Evolutionary conservation across 2,329 filamentous ascomycete species (phyloP), one percentile per base, ranked within the genome.

Genomic region (Gyromitra esculenta): DNA sequence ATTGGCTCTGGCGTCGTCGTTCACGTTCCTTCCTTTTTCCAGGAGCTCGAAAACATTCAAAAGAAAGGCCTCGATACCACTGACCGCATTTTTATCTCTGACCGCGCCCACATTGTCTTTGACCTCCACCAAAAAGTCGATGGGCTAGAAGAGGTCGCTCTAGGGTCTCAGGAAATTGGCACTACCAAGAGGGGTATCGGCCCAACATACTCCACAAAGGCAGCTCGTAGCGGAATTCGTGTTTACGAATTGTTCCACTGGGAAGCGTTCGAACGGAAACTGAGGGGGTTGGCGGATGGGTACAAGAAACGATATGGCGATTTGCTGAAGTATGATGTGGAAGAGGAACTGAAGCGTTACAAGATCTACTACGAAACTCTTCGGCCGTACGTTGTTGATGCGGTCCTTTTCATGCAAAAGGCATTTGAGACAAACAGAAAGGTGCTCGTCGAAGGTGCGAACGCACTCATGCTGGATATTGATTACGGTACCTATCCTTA

Each of bases 1-100:
- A 91, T 94, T 82, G 92, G 91, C 76, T 91, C 90, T 63, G 91
- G 86, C 60, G 87, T 88, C 52, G 88, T 92, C 76, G 89, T 92
- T 79, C 88, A 92, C 83, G 86, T 91, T 71, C 88, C 89, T 21
- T 85, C 86, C 69, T 91, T 91, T 85, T 91, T 91, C 86, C 87
- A 87, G 79, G 90, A 92, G 82, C 85, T 92, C 59, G 84, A 86
- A 75, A 87, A 85, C 15, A 83, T 91, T 35, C 87, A 91, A 80
- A 85, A 85, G 70, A 88, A 91, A 81, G 89, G 89, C 9, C 84
- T 91, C 76, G 84, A 87, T 78, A 88, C 86, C 21, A 85, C 86
- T 72, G 86, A 87, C 67, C 85, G 89, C 74, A 88, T 92, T 80
- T 87, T 89, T 81, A 87, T 92, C 81, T 88, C 86, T 77, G 89